Evolutionary conservation across 495 filamentous ascomycete species (phyloP).

Genomic region (Xylaria intraflava): DNA sequence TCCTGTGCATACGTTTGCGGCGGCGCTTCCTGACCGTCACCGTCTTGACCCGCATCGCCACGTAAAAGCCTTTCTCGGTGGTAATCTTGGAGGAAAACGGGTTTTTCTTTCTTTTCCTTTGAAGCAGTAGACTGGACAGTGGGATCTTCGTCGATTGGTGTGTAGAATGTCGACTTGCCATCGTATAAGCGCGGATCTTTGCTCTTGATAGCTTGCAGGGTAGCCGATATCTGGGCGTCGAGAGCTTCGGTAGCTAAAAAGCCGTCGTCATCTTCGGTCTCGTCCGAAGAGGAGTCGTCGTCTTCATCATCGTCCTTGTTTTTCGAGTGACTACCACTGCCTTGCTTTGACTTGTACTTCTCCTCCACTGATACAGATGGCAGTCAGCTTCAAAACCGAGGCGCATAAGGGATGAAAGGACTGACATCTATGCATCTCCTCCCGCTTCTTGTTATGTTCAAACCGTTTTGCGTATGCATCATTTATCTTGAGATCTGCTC

Average conservation of each 20-base stretch:
- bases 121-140: conserved; percentile 16
- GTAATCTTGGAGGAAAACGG: conserved; percentile 83
- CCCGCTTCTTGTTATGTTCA: conserved; percentile 93
- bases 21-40: conserved; percentile 47
- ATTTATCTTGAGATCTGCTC: conserved; percentile 71
- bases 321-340: conserved; percentile 21
- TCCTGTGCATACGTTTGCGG: conserved; percentile 75
- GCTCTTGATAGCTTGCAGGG: conserved; percentile 73
- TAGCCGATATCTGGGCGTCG: conserved; percentile 79
- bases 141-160: conserved; percentile 51
- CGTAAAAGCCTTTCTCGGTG: conserved; percentile 77
- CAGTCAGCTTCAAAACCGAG: conserved; percentile 4
- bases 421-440: conserved; percentile 76
- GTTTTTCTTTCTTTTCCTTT: conserved; percentile 62
- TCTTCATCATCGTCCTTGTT: conserved; percentile 45
- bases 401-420: conserved; percentile 5
- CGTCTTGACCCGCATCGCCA: conserved; percentile 50
- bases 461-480: conserved; percentile 82
- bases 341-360: conserved; percentile 62
- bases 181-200: conserved; percentile 93
- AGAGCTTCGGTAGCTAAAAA: conserved; percentile 72
- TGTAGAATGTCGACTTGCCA: conserved; percentile 67
- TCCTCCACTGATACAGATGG: conserved; percentile 62
- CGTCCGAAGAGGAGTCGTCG: conserved; percentile 57
- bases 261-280: conserved; percentile 86